Percentiles rank a stretch among this genome's conserved stretches.
Evolutionary conservation across 257 asterid genomes (phyloP).

Genomic region (Salvia rosmarinus): DNA sequence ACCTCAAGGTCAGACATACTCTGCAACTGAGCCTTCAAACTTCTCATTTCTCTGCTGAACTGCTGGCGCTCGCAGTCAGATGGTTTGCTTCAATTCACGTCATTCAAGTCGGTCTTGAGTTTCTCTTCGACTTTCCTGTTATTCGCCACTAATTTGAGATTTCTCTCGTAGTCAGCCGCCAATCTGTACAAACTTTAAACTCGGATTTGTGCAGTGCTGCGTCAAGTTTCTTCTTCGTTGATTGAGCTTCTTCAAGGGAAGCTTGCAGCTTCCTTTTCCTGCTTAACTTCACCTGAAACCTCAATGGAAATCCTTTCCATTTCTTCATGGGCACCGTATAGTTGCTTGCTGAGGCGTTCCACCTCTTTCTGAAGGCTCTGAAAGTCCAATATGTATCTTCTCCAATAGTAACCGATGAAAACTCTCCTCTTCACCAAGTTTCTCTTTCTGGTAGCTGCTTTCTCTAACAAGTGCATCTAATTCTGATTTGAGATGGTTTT

Average conservation of each 20-base stretch:
- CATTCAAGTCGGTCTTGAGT: conserved; percentile 59
- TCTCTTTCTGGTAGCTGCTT: conserved; percentile 43
- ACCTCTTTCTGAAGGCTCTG: conserved; percentile 51
- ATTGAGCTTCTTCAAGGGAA: conserved; percentile 47
- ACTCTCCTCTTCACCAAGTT: conserved; percentile 39
- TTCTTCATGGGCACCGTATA: conserved; percentile 45
- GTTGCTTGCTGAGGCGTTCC: conserved; percentile 26
- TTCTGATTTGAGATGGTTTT: conserved; percentile 48
- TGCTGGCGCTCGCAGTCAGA: conserved; percentile 70
- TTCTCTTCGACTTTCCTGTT: conserved; percentile 65
- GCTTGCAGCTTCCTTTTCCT: conserved; percentile 54
- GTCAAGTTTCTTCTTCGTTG: conserved; percentile 39
- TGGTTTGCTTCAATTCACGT: conserved; percentile 73
- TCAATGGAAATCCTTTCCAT: conserved; percentile 47
- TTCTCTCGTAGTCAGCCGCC: conserved; percentile 55
- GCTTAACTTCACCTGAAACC: conserved; percentile 43
- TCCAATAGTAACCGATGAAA: conserved; percentile 36
- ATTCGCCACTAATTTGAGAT: conserved; percentile 48
- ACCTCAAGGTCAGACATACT: conserved; percentile 54
- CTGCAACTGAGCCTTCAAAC: conserved; percentile 58
- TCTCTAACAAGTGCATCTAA: conserved; percentile 56
- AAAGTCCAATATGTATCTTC: conserved; percentile 40
- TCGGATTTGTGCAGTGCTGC: conserved; percentile 43
- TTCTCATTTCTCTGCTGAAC: conserved; percentile 54
- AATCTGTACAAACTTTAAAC: conserved; percentile 40